Evolutionary conservation across 352 stramenopile species (phyloP), one percentile per base, ranked within the genome.

Genomic region (Phytophthora tentaculata): DNA sequence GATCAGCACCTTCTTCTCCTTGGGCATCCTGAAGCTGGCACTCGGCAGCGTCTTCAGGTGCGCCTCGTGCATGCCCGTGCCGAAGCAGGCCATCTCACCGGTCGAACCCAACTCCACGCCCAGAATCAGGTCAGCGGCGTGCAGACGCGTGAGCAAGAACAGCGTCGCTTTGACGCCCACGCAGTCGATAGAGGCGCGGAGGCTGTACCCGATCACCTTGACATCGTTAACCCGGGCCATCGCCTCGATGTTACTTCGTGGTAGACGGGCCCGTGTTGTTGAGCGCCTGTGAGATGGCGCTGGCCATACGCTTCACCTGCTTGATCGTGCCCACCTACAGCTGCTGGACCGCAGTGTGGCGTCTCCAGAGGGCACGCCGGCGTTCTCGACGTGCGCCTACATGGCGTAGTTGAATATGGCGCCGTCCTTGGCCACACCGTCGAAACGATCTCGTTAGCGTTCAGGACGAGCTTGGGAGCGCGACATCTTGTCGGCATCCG

Each of bases 161-260:
- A 90, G 90, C 26, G 89, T 86, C 7, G 88, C 88, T 77, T 97
- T 96, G 22, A 97, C 87, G 39, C 83, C 90, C 2, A 97, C 89
- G 76, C 96, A 97, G 73, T 98, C 96, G 73, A 98, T 98, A 76
- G 91, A 99, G 9, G 98, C 97, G 50, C 98, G 92, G 50, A 99
- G 85, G 83, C 99, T 99, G 84, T 96, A 99, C 80, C 99, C 98
- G 73, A 99, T 99, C 17, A 99, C 95, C 86, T 98, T 98, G 32
- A 99, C 97, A 70, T 99, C 90, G 80, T 99, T 99, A 47, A 96
- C 97, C 61, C 96, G 98, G 29, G 96, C 97, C 88, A 99, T 98
- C 57, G 99, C 94, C 88, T 99, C 97, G 73, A 99, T 99, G 81
- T 99, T 99, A n/a, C n/a, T n/a, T n/a, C n/a, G n/a, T n/a, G n/a